Evolutionary conservation across 2,329 filamentous ascomycete species (phyloP).

Genomic region (Fusarium begoniae): DNA sequence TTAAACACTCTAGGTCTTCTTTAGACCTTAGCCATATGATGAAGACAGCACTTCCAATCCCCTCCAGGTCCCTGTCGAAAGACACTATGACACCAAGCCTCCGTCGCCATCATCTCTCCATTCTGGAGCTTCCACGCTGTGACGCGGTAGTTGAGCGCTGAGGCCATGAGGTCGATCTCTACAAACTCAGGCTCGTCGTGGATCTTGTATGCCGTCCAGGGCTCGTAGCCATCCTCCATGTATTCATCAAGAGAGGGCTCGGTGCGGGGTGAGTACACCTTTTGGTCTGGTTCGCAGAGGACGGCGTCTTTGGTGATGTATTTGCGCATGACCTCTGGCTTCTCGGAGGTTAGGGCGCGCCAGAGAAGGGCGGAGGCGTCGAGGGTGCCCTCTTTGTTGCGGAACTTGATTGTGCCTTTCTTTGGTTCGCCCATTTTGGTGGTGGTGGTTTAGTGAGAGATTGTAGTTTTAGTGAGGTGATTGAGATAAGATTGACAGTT

Average conservation of each 20-base stretch:
- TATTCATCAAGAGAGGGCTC: conserved; percentile 46
- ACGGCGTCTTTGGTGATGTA: conserved; percentile 49
- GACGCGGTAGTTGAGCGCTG: conserved; percentile 45
- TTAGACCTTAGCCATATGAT: conserved; percentile 45
- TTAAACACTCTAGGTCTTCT: conserved; percentile 2
- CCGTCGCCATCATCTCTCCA: conserved; percentile 46
- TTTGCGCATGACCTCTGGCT: conserved; percentile 45
- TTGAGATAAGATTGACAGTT: background rate
- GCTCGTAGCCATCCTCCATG: conserved; percentile 47
- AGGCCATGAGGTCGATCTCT: conserved; percentile 51
- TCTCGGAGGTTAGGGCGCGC: conserved; percentile 48
- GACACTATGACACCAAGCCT: conserved; percentile 48
- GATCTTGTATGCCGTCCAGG: conserved; percentile 50
- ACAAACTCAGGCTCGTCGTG: conserved; percentile 49
- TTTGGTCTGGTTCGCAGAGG: conserved; percentile 45
- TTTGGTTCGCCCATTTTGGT: conserved; percentile 36
- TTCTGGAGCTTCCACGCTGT: conserved; percentile 45
- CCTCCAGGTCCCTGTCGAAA: conserved; percentile 48
- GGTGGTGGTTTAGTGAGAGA: background rate
- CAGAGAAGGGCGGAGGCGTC: conserved; percentile 49
- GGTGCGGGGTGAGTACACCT: conserved; percentile 44
- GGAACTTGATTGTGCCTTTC: conserved; percentile 44
- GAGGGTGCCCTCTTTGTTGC: conserved; percentile 49
- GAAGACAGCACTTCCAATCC: conserved; percentile 48
- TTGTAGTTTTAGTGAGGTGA: background rate